Base-by-base conservation (phyloP, 805 yeast species). In the Schwanniomyces sp. region DNA sequence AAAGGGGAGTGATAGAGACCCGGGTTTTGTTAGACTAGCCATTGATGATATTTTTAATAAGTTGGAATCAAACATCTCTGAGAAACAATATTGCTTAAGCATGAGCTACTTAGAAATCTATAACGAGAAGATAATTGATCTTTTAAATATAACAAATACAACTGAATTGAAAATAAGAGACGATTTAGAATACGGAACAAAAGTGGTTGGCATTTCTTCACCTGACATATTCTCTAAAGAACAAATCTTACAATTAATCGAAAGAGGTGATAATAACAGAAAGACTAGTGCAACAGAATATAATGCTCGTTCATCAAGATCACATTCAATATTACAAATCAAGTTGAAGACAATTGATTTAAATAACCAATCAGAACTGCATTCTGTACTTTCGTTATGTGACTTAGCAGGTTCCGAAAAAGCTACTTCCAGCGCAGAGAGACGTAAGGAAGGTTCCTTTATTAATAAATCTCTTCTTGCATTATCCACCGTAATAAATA, bases 401-500 rank as follows among this genome's bases (percentile, higher is more conserved):
- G 99, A 92, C 68, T 77, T 92, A 59, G 99, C 99, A 0, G 99
- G 99, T 26, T 87, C 96, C n/a, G 99, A 92, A 67, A 79, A 87
- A 44, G 96, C 95, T 0, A 75, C 88, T 0, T 69, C 81, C 9
- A 84, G 85, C 57, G 66, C 74, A 1, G 97, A 89, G 60, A 78
- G 98, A 57, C 74, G 97, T 46, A 89, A 91, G 64, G 99, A 92
- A 70, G 99, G 98, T 18, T 81, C 97, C 0, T 94, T 76, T 61
- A 92, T 92, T 62, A 92, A 92, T 71, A 91, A 91, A 63, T 91
- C 97, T 0, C 75, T 92, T 37, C 73, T 92, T 44, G 95, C 98
- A 0, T 76, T 92, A 43, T 91, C 97, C 5, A 88, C 96, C 0
- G 97, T 92, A n/a, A 91, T 92, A 48, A 82, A 95, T 24, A 85